Base-by-base conservation (phyloP, 192 early-diverging fungal species). In the Backusella westeae region DNA sequence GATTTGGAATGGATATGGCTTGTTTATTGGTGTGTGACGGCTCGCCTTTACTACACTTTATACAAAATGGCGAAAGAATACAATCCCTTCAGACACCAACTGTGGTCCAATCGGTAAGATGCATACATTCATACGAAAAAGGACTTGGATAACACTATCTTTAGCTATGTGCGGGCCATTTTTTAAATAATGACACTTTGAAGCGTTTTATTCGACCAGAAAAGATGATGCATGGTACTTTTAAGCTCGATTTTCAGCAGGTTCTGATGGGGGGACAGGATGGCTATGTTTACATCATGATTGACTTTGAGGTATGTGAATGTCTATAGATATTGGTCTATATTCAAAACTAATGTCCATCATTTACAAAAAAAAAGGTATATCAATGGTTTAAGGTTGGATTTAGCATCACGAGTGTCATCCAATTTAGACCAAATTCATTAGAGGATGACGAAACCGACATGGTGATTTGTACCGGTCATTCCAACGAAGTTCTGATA, bases 121-220 rank as follows among this genome's bases (percentile, higher is more conserved):
- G 7, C 4, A 53, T 9, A 12, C 10, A 29, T 65, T 4, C 32
- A 2, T 70, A 56, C 8, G 49, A n/a, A 9, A 75, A 67, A 17
- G 15, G 6, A 4, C 6, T 63, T 74, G 15, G 42, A 44, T 9
- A 34, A 14, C 21, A 7, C 4, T 39, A 39, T 26, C 14, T 53
- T 8, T 52, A 83, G 82, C 71, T 83, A 49, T 83, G 82, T 23
- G 34, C 82, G 34, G 82, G 82, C 0, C 36, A 75, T n/a, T 83
- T 83, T 56, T 39, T 74, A 32, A 75, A 38, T 23, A 69, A 10
- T 17, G 53, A 71, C 26, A 15, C 15, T 2, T 44, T 29, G 8
- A 41, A 29, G 42, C 72, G 35, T 41, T 69, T 69, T 42, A 32
- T 77, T 8, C 52, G 39, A 42, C 63, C 29, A 42, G 8, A 29